Evolutionary conservation across 2,329 filamentous ascomycete species (phyloP).

Genomic region (Botryotinia convoluta): DNA sequence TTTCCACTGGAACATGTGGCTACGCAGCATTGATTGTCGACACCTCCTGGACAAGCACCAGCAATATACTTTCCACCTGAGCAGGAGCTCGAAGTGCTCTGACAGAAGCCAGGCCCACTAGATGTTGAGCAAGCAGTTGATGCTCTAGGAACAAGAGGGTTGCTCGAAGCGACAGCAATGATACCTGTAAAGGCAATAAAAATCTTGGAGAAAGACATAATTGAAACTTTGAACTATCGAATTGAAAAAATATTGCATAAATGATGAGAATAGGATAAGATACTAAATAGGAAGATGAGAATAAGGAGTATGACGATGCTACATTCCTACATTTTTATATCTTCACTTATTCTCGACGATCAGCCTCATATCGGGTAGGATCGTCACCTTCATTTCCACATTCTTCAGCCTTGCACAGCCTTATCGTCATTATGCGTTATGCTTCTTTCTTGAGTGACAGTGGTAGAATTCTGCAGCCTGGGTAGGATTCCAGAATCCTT

Average conservation of each 20-base stretch:
- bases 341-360: background rate
- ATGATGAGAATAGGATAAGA: background rate
- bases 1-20: slow-evolving; percentile 22
- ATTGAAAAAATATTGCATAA: too few relatives aligned
- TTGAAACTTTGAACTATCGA: too few relatives aligned
- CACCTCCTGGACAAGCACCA: slow-evolving; percentile 25
- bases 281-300: background rate
- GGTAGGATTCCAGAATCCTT: background rate
- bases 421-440: background rate
- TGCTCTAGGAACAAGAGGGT: slow-evolving; percentile 18
- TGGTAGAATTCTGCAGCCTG: background rate
- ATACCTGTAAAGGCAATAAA: background rate
- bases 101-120: slow-evolving; percentile 24
- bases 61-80: slow-evolving; percentile 18
- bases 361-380: background rate
- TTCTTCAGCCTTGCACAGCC: background rate
- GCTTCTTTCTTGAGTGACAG: background rate
- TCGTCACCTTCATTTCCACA: slow-evolving; percentile 10
- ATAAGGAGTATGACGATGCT: background rate
- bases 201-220: background rate
- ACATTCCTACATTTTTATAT: background rate
- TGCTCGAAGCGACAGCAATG: slow-evolving; percentile 1
- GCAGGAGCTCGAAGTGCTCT: slow-evolving; percentile 24
- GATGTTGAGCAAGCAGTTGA: slow-evolving; percentile 23
- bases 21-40: slow-evolving; percentile 29